Evolutionary conservation across 306 rosid genomes (phyloP).

Genomic region (Glycine latifolia): DNA sequence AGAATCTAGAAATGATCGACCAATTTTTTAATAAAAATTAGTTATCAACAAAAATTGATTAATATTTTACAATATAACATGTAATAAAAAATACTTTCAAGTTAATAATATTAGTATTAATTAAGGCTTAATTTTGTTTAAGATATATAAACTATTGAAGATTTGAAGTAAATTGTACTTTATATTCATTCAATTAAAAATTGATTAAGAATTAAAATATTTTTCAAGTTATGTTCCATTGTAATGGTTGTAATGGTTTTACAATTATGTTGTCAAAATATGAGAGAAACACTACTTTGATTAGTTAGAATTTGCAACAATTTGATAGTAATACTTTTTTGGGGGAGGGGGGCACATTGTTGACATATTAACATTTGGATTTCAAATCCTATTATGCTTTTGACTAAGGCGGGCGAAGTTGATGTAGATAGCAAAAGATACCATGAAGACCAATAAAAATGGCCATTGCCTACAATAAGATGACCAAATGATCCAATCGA

Average conservation of each 20-base stretch:
- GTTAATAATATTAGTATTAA: too few relatives aligned
- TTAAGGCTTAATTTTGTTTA: too few relatives aligned
- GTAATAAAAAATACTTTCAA: too few relatives aligned
- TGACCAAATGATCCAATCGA: constrained; percentile 36
- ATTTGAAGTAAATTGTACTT: not conserved
- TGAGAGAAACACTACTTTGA: not conserved
- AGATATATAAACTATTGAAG: too few relatives aligned
- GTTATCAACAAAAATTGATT: too few relatives aligned
- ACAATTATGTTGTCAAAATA: not conserved
- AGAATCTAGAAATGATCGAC: too few relatives aligned
- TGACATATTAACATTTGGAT: too few relatives aligned
- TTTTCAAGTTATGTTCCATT: not conserved
- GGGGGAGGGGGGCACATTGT: not conserved
- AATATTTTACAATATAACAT: too few relatives aligned
- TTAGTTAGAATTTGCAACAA: not conserved
- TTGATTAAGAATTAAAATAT: not conserved
- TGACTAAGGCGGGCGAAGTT: not conserved
- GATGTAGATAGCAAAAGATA: constrained; percentile 31
- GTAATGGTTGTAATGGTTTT: not conserved
- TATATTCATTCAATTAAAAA: not conserved
- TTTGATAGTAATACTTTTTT: too few relatives aligned
- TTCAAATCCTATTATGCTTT: too few relatives aligned
- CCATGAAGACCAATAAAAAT: constrained; percentile 1
- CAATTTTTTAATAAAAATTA: too few relatives aligned
- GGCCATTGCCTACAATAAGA: constrained; percentile 10